Base-by-base conservation (phyloP, 2,329 filamentous ascomycete genomes). In the Colletotrichum paranaense region DNA sequence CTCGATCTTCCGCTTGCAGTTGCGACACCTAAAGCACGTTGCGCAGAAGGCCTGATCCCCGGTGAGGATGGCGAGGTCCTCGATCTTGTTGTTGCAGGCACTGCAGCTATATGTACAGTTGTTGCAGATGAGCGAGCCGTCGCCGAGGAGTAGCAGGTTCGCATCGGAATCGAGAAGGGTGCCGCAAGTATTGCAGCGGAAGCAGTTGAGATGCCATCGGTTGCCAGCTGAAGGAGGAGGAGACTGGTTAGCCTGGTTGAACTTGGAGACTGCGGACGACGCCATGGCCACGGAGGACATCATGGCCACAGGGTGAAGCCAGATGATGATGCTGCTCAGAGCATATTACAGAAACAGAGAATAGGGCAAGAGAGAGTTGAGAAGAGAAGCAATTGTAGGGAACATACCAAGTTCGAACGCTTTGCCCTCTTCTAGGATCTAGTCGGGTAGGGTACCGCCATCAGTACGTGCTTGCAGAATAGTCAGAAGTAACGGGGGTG, bases 31-130 rank as follows among this genome's bases (percentile, higher is more conserved):
- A 86, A 99, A 99, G 85, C 97, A 99, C 70, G 94, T 96, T 56
- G 95, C 95, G 84, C 97, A 99, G 82, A 98, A 99, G 57, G 97
- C 97, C 85, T 99, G 96, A 80, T 99, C 97, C 76, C 97, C 97
- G 0, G 97, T 99, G 77, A 99, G 88, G 82, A 99, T 99, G 76
- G 97, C 97, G 75, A 98, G 88, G 81, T 99, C 97, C 82, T 99
- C 97, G 77, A 99, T 99, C 87, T 99, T 99, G 87, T 97, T 96
- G 72, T 92, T 92, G 84, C 97, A 99, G 67, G 95, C 95, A 83
- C 92, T 98, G 87, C 97, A 99, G 88, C 95, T 98, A 84, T 99
- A 99, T 67, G 97, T 98, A 86, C 97, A 99, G 84, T 98, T 98
- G 86, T 98, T 98, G 89, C 97, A 99, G 78, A 99, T 98, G 77